Percentiles rank a stretch among this genome's conserved stretches.
phyloP scores from a whole-genome alignment of 495 filamentous ascomycete genomes.

The Xylaria intraflava region DNA sequence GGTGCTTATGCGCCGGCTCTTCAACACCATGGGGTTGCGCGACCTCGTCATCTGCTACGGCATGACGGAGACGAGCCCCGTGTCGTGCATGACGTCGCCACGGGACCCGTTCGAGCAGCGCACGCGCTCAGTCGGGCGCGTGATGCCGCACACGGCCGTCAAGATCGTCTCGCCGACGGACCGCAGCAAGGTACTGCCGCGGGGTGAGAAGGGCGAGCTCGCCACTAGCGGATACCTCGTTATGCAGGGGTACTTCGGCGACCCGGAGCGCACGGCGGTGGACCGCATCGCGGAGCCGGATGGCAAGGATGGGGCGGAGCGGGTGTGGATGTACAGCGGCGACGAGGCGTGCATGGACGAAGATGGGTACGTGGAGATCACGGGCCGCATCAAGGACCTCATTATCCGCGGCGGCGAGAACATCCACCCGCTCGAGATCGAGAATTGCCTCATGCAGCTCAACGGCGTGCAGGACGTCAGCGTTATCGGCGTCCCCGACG shows the following conservation, averaged over 20 bases:
- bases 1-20: conserved; percentile 76
- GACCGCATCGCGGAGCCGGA: conserved; percentile 56
- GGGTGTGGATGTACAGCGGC: conserved; percentile 58
- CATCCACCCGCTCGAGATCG: conserved; percentile 90
- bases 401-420: conserved; percentile 93
- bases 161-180: conserved; percentile 70
- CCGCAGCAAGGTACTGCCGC: conserved; percentile 49
- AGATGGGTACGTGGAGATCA: conserved; percentile 59
- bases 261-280: conserved; percentile 60
- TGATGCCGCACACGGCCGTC: conserved; percentile 70
- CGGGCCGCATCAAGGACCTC: conserved; percentile 75
- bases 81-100: conserved; percentile 82
- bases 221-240: conserved; percentile 79
- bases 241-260: conserved; percentile 87
- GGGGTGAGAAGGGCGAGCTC: conserved; percentile 69
- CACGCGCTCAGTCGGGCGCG: conserved; percentile 65
- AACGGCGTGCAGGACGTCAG: conserved; percentile 63
- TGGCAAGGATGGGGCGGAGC: conserved; percentile 2
- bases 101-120: conserved; percentile 74
- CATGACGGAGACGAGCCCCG: conserved; percentile 97
- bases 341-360: conserved; percentile 88
- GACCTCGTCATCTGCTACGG: conserved; percentile 95
- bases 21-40: conserved; percentile 66
- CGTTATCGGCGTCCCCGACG: conserved; percentile 79
- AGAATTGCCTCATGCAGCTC: conserved; percentile 79